Evolutionary conservation across 805 yeast species (phyloP).

Genomic region (Scheffersomyces spartinae): DNA sequence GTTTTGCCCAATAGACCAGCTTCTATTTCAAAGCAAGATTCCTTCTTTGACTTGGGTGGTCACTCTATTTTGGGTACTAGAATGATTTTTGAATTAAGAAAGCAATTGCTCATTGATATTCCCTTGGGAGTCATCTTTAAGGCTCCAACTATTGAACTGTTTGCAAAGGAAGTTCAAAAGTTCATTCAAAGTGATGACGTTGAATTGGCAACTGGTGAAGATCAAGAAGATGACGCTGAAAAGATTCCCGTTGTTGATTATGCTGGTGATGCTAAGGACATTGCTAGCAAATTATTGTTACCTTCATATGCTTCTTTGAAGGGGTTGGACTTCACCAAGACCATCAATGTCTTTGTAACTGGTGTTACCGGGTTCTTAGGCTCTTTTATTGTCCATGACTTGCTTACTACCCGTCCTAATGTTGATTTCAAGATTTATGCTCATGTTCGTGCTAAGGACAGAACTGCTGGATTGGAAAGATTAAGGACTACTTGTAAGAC

Average conservation of each 20-base stretch:
- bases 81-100: conserved; percentile 88
- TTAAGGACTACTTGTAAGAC: conserved; percentile 63
- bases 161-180: conserved; percentile 62
- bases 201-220: conserved; percentile 22
- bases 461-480: conserved; percentile 64
- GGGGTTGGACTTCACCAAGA: conserved; percentile 18
- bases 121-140: conserved; percentile 88
- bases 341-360: conserved; percentile 67
- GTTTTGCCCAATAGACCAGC: conserved; percentile 83
- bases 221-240: conserved; percentile 14
- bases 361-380: conserved; percentile 98
- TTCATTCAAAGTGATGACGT: conserved; percentile 40
- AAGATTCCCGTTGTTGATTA: conserved; percentile 33
- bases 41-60: conserved; percentile 96
- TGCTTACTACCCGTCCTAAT: conserved; percentile 43
- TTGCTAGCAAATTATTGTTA: conserved; percentile 29
- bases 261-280: conserved; percentile 60
- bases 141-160: conserved; percentile 71
- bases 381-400: conserved; percentile 70
- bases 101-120: conserved; percentile 62
- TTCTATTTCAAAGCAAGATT: conserved; percentile 62
- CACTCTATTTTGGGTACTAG: conserved; percentile 95
- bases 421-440: conserved; percentile 55
- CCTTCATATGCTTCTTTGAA: conserved; percentile 34
- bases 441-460: conserved; percentile 79